Evolutionary conservation across 768 basidiomycete species (phyloP).

Genomic region (Suillus americanus): DNA sequence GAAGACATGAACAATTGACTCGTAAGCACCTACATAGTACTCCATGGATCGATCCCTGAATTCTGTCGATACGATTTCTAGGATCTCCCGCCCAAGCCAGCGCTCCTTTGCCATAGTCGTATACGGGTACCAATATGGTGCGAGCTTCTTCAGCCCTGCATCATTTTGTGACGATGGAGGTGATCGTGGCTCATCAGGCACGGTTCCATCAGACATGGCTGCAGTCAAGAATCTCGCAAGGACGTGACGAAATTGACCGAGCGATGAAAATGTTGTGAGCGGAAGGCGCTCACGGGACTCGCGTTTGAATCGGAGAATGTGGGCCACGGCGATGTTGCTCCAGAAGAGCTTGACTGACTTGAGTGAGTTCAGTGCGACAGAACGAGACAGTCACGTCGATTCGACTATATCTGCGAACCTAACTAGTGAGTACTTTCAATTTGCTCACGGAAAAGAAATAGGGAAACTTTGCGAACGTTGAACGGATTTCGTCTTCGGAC

Average conservation of each 20-base stretch:
- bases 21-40: constrained; percentile 75
- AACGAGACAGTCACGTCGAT: background rate
- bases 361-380: constrained; percentile 3
- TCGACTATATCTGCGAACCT: background rate
- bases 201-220: constrained; percentile 43
- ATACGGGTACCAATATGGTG: constrained; percentile 92
- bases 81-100: constrained; percentile 83
- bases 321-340: constrained; percentile 31
- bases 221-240: constrained; percentile 51
- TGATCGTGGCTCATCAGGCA: constrained; percentile 11
- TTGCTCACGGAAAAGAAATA: background rate
- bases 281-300: constrained; percentile 32
- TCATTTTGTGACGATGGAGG: constrained; percentile 29
- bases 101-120: constrained; percentile 91
- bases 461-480: background rate
- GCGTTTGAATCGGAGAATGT: constrained; percentile 24
- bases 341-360: constrained; percentile 14
- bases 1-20: background rate
- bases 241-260: constrained; percentile 58
- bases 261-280: constrained; percentile 48
- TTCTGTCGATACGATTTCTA: constrained; percentile 93
- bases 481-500: background rate
- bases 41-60: constrained; percentile 93
- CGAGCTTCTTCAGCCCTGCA: constrained; percentile 64
- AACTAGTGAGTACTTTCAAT: background rate